Evolutionary conservation across 768 basidiomycete species (phyloP), one percentile per base, ranked within the genome.

Genomic region (Suillus alpinus): DNA sequence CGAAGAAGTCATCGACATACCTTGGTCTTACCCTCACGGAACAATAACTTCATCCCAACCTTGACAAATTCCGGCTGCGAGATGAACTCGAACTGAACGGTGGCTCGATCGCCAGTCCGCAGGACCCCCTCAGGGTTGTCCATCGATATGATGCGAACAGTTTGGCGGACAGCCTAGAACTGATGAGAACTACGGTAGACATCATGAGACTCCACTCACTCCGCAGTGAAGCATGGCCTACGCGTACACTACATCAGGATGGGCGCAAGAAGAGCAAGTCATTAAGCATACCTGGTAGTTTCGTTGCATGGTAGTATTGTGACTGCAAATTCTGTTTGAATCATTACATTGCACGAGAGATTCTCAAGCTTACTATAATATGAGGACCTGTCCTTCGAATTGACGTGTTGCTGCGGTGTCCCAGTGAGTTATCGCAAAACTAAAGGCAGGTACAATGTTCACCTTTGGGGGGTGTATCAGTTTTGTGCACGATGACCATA

Each of bases 11-110:
- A 46, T 47, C 31, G 20, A 68, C 79, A 37, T 56, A 88, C 94
- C 81, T 97, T 98, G 0, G 95, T 97, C 79, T 94, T 94, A 4
- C 95, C 96, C 75, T 98, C 97, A 43, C 96, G 81, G 73, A 98
- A 95, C 13, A 99, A 75, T 26, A 96, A 79, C 75, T 95, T 94
- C 88, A 92, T 93, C 31, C 95, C 95, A 66, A 88, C 89, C 72
- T 95, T 95, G 64, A 98, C 79, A 70, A 88, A 95, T 78, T 97
- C 96, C 0, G 93, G 89, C 58, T 91, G 89, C 14, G 91, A 88
- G 58, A 96, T 92, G 69, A 98, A 96, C 76, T 98, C 93, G 67
- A 98, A 98, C 37, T 85, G 83, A n/a, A 98, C 94, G 3, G 88
- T 94, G 3, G 94, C 93, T 36, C 95, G 85, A 70, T 99, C 97